Conservation (phyloP, 2,329 filamentous ascomycete genomes). For the Arachnopeziza araneosa region DNA sequence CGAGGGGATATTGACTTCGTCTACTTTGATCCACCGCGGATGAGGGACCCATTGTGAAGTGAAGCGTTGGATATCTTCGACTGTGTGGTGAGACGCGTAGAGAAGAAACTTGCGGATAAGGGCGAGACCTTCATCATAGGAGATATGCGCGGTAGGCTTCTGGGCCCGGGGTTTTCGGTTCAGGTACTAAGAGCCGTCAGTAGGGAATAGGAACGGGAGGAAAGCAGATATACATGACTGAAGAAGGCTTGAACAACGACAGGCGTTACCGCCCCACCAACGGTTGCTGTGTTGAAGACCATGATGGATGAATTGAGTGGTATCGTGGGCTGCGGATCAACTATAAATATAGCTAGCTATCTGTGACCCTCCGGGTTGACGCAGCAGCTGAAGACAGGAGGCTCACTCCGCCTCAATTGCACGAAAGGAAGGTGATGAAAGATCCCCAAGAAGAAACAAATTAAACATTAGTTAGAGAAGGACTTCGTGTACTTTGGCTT, state of each 20-base stretch:
- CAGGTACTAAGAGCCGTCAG: conserved; percentile 56
- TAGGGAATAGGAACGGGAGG: not conserved
- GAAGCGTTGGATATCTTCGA: conserved; percentile 90
- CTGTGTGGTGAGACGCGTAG: conserved; percentile 80
- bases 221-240: conserved; percentile 61
- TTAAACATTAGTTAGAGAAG: not conserved
- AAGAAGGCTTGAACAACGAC: conserved; percentile 82
- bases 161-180: conserved; percentile 69
- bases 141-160: conserved; percentile 84
- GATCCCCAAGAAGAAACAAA: not conserved
- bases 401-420: not conserved
- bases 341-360: not conserved
- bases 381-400: not conserved
- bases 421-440: not conserved
- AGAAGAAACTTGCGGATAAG: conserved; percentile 81
- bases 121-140: conserved; percentile 88
- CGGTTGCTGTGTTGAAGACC: conserved; percentile 69
- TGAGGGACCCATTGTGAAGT: conserved; percentile 87
- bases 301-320: conserved; percentile 12
- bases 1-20: conserved; percentile 59
- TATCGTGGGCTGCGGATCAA: not conserved
- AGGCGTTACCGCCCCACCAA: conserved; percentile 79
- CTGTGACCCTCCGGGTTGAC: not conserved
- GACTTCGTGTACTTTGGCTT: not conserved
- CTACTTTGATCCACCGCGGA: conserved; percentile 79